phyloP scores from a whole-genome alignment of 2,329 filamentous ascomycete genomes.

The Cryoendolithus antarcticus region DNA sequence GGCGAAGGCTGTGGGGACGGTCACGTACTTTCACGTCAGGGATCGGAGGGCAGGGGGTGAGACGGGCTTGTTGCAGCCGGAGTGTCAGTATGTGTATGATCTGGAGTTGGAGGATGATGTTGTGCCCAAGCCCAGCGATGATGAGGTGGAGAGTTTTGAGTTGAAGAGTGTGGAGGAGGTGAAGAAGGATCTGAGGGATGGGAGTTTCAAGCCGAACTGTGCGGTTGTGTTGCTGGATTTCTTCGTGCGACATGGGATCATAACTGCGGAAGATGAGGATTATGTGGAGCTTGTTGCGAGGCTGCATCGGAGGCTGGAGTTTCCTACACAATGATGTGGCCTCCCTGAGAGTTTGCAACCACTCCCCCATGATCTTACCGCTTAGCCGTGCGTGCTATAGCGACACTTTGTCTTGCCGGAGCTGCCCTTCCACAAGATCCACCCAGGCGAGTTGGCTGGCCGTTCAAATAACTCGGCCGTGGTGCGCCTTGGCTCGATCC shows the following conservation, averaged over 20 bases:
- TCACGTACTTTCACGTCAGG: conserved; percentile 78
- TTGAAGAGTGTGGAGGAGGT: conserved; percentile 69
- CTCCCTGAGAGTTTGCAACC: no score
- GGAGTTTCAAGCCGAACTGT: conserved; percentile 89
- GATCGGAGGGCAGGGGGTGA: conserved; percentile 68
- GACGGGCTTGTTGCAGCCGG: conserved; percentile 71
- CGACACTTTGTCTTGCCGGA: no score
- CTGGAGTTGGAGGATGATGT: conserved; percentile 60
- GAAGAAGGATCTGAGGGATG: conserved; percentile 52
- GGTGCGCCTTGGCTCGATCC: no score
- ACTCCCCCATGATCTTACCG: no score
- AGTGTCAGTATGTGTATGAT: conserved; percentile 86
- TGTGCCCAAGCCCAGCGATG: conserved; percentile 67
- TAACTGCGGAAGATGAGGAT: conserved; percentile 65
- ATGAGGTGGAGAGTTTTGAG: conserved; percentile 77
- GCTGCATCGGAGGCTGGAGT: conserved; percentile 68
- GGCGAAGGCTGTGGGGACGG: conserved; percentile 50
- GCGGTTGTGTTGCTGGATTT: conserved; percentile 77
- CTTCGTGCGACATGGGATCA: conserved; percentile 69
- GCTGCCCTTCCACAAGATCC: no score
- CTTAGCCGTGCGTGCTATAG: no score
- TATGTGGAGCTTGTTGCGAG: conserved; percentile 63
- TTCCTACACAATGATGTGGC: conserved; percentile 39
- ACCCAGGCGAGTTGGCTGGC: no score
- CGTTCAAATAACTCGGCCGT: no score